phyloP scores from a whole-genome alignment of 495 filamentous ascomycete genomes.

The Astrocystis sublimbata region DNA sequence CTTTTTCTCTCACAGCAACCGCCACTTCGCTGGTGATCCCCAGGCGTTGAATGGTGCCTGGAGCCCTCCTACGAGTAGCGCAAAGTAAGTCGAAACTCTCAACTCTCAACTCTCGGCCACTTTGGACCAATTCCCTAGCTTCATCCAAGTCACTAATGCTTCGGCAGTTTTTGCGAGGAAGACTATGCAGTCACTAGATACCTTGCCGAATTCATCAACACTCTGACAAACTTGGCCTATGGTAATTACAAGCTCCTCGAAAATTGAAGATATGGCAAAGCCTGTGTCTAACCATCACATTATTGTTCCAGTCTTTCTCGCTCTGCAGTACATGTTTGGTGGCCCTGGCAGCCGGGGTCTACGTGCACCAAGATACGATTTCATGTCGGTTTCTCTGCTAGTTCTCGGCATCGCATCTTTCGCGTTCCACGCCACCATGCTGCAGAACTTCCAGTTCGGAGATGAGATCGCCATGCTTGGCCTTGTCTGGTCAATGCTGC shows the following conservation, averaged over 20 bases:
- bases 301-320: slow-evolving; percentile 27
- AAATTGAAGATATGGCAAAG: background rate
- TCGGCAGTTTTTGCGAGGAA: slow-evolving; percentile 27
- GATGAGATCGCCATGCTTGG: slow-evolving; percentile 61
- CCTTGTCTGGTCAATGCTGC: slow-evolving; percentile 51
- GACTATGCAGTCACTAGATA: slow-evolving; percentile 58
- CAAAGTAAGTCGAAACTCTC: slow-evolving; percentile 28
- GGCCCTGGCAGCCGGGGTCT: slow-evolving; percentile 6
- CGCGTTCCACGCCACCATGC: slow-evolving; percentile 54
- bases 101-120: background rate
- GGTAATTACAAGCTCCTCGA: slow-evolving; percentile 27
- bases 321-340: slow-evolving; percentile 23
- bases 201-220: slow-evolving; percentile 60
- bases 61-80: slow-evolving; percentile 35
- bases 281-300: background rate
- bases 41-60: slow-evolving; percentile 24
- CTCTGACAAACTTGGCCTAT: slow-evolving; percentile 54
- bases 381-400: slow-evolving; percentile 43
- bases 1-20: too few relatives aligned
- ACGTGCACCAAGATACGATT: slow-evolving; percentile 17
- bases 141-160: background rate
- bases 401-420: slow-evolving; percentile 57
- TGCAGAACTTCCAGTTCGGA: slow-evolving; percentile 55
- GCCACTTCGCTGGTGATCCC: slow-evolving; percentile 15
- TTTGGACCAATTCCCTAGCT: background rate